Evolutionary conservation across 129 eudicot species (phyloP).

Genomic region (Scalesia atractyloides): DNA sequence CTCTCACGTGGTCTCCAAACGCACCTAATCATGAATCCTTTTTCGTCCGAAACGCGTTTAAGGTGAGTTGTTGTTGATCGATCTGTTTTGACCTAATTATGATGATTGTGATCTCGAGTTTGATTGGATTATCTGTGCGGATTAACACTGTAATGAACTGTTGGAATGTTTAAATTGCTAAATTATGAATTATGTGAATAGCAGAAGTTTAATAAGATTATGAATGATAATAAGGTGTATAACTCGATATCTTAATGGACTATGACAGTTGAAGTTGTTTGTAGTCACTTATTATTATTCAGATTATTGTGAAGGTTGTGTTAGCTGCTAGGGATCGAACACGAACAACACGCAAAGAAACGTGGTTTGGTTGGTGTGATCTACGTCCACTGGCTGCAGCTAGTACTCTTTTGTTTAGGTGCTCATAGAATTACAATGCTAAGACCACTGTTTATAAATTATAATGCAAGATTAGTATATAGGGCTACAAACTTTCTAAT

Average conservation of each 20-base stretch:
- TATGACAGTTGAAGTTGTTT: neutral
- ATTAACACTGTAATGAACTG: neutral
- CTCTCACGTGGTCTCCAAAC: conserved; percentile 42
- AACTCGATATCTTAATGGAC: neutral
- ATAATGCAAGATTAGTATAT: too few relatives aligned
- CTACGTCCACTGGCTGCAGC: too few relatives aligned
- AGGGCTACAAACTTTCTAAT: too few relatives aligned
- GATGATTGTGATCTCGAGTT: conserved; percentile 20
- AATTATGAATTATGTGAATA: neutral
- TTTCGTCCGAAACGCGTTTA: conserved; percentile 86
- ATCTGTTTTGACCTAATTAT: conserved; percentile 29
- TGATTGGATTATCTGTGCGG: conserved; percentile 8
- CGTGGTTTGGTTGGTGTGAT: too few relatives aligned
- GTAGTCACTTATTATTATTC: conserved; percentile 4
- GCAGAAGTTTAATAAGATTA: neutral
- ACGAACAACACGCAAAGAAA: too few relatives aligned
- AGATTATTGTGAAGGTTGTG: too few relatives aligned
- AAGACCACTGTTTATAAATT: too few relatives aligned
- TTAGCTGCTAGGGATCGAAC: too few relatives aligned
- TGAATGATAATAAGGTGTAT: neutral
- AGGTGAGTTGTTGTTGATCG: conserved; percentile 47
- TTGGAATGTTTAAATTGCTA: conserved; percentile 19
- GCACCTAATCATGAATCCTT: conserved; percentile 84
- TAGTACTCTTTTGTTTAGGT: too few relatives aligned
- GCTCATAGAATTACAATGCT: too few relatives aligned